Percentiles rank a stretch among this genome's conserved stretches.
These are phyloP conservation scores for Tripterygium wilfordii DNA, from an alignment of 177 flowering plant genomes.

Conservation along the genomic window DNA sequence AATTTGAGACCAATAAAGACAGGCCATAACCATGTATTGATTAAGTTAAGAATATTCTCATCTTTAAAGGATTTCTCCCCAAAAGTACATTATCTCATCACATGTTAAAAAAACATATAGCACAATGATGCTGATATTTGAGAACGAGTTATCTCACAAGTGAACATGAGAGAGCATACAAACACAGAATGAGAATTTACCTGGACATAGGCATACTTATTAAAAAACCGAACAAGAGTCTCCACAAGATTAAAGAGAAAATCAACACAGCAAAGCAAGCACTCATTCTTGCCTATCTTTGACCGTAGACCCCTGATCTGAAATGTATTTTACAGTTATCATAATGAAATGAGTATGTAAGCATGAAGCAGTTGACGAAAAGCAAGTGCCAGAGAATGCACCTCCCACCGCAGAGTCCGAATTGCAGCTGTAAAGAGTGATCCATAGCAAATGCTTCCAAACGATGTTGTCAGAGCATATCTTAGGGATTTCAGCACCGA, in stretches of 20 bases:
- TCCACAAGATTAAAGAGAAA: constrained; percentile 94
- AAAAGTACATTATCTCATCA: too few species aligned
- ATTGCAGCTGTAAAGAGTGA: constrained; percentile 97
- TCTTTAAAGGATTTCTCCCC: too few species aligned
- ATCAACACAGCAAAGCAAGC: constrained; percentile 96
- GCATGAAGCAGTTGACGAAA: background rate
- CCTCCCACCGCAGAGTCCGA: constrained; percentile 97
- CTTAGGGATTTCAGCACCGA: constrained; percentile 60
- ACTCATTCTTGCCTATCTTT: constrained; percentile 93
- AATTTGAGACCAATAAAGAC: too few species aligned
- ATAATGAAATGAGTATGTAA: background rate
- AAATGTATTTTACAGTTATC: constrained; percentile 13
- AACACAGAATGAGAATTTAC: too few species aligned
- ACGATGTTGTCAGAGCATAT: constrained; percentile 86
- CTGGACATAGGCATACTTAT: constrained; percentile 98
- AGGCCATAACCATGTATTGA: too few species aligned
- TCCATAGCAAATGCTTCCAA: constrained; percentile 99
- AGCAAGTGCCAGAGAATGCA: constrained; percentile 15
- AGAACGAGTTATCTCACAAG: too few species aligned
- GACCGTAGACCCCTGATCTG: constrained; percentile 97
- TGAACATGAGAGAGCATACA: too few species aligned
- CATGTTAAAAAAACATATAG: too few species aligned
- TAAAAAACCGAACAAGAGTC: constrained; percentile 91
- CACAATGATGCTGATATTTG: too few species aligned
- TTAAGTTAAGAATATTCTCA: too few species aligned